Conservation (phyloP, 371 early-diverging fungal species). For the Mortierella sp. region DNA sequence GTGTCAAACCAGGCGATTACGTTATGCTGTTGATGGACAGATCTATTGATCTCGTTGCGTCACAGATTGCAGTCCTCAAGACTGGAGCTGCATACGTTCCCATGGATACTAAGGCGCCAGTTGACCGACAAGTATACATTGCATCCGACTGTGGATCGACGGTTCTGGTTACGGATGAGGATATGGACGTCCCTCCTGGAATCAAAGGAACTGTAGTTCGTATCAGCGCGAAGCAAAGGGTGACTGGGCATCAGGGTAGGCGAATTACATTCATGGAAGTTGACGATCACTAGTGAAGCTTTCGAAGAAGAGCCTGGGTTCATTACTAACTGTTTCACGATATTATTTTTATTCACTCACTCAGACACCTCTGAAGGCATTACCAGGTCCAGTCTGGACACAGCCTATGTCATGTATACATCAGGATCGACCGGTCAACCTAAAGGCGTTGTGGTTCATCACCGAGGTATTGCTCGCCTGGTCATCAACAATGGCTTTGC, state of each 20-base stretch:
- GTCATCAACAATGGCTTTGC: conserved; percentile 4
- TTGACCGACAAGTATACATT: neutral
- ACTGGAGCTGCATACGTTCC: conserved; percentile 3
- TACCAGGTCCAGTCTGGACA: too few relatives aligned
- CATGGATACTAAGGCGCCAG: neutral
- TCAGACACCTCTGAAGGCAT: too few relatives aligned
- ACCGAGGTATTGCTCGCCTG: conserved; percentile 2
- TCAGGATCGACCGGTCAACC: conserved; percentile 64
- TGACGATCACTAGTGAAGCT: too few relatives aligned
- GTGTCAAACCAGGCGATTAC: neutral
- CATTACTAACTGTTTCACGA: too few relatives aligned
- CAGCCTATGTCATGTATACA: conserved; percentile 59
- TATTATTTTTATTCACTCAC: too few relatives aligned
- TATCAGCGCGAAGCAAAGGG: too few relatives aligned
- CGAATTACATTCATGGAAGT: too few relatives aligned
- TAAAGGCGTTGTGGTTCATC: conserved; percentile 58
- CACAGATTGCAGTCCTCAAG: conserved; percentile 2
- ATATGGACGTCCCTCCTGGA: neutral
- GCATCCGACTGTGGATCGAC: neutral
- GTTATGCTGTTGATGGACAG: neutral
- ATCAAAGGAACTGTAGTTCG: too few relatives aligned
- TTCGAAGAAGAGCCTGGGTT: too few relatives aligned
- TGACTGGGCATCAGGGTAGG: too few relatives aligned
- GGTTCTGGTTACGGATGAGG: neutral
- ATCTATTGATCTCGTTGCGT: neutral